Conservation (phyloP, 805 yeast genomes). For the Ogataea populi-albae region DNA sequence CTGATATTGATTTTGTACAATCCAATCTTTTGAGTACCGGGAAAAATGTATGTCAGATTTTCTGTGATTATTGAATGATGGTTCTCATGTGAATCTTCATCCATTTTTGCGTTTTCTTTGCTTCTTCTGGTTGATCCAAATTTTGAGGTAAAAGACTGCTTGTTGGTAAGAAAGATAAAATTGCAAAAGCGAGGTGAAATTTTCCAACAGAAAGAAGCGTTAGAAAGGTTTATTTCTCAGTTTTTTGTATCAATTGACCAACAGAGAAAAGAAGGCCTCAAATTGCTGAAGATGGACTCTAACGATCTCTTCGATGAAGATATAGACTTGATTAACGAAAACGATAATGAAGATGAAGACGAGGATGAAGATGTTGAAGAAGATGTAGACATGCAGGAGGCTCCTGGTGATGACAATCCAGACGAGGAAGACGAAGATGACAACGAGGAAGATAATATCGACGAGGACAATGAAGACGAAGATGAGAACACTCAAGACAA, state of each 20-base stretch:
- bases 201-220: too few species aligned
- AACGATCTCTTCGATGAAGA: conserved; percentile 29
- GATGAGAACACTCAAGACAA: conserved; percentile 11
- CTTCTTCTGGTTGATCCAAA: too few species aligned
- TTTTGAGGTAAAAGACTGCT: conserved; percentile 27
- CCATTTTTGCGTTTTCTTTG: too few species aligned
- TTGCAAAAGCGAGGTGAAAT: too few species aligned
- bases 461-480: conserved; percentile 17
- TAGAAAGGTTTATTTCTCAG: too few species aligned
- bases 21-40: conserved; percentile 57
- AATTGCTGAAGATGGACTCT: conserved; percentile 25
- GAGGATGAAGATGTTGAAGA: conserved; percentile 23
- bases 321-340: conserved; percentile 20
- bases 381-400: conserved; percentile 18
- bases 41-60: conserved; percentile 67
- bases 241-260: too few species aligned
- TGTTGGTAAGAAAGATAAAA: conserved; percentile 10
- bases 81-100: too few species aligned
- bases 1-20: conserved; percentile 58
- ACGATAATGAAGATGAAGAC: conserved; percentile 24
- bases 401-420: conserved; percentile 5
- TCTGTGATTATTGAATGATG: conserved; percentile 64
- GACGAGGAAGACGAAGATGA: conserved; percentile 18
- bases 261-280: conserved; percentile 30
- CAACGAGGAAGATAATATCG: conserved; percentile 19